Evolutionary conservation across 2,329 filamentous ascomycete species (phyloP), one percentile per base, ranked within the genome.

Genomic region (Plenodomus biglobosus): DNA sequence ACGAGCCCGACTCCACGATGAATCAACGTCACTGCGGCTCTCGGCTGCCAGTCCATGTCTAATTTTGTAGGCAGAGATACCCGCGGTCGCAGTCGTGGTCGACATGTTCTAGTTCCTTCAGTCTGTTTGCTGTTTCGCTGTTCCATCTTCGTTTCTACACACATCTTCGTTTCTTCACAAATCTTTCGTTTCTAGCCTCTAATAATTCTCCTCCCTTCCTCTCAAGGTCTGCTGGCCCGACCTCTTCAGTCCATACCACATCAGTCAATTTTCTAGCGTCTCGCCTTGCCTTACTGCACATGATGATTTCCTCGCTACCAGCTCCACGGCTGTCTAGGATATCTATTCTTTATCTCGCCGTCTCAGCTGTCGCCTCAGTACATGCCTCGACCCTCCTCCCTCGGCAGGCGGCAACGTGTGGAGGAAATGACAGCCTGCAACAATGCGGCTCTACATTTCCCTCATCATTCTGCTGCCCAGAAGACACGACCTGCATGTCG

Each of bases 401-500:
- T 15, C 62, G 67, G 32, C 63, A 69, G 53, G 56, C 60, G 43
- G 41, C 53, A 35, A 78, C 75, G 32, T 87, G 85, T 70, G 72
- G 78, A 34, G 76, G 79, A 30, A 62, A 75, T 15, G 58, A 68
- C 42, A 78, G 52, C 15, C 68, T 82, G 46, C 68, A 72, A 16
- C 75, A 77, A 56, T 90, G 86, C 65, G 71, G 78, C 19, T 52
- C 72, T 21, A 75, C 73, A 22, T 76, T 88, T 18, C 85, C 86
- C 1, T 75, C 74, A 42, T 77, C 80, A 65, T 89, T 91, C 66
- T 90, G 87, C 75, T 92, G 88, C 64, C 71, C 78, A 3, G 52
- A 71, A 21, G 71, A 67, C 16, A 73, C 77, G 6, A 76, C 65
- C 2, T 92, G 88, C 71, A 74, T 83, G 35, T 61, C 78, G 1